Percentiles rank a stretch among this genome's conserved stretches.
Conservation (phyloP, 2,329 filamentous ascomycete genomes). For the Dothiorella sarmentorum region DNA sequence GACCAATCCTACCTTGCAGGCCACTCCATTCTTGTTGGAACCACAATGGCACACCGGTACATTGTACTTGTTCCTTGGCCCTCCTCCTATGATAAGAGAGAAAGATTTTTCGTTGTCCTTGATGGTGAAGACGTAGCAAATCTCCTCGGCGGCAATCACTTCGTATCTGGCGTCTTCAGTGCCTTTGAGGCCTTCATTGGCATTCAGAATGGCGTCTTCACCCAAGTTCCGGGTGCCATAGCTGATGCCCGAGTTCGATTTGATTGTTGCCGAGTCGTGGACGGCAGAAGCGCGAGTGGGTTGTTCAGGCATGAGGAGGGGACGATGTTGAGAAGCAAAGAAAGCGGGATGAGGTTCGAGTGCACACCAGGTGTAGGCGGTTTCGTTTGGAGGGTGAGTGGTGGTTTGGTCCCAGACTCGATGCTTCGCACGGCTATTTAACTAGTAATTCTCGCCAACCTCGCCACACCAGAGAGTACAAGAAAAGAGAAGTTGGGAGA, state of each 20-base stretch:
- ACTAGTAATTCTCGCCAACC: neutral
- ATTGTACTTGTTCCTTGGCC: no score
- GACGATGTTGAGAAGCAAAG: neutral
- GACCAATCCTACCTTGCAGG: constrained; percentile 32
- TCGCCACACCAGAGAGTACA: neutral
- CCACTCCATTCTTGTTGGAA: constrained; percentile 25
- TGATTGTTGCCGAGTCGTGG: neutral
- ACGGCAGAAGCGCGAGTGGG: no score
- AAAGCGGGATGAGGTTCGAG: constrained; percentile 20
- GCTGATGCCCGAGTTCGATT: neutral
- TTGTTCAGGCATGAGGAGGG: neutral
- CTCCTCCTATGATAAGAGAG: no score
- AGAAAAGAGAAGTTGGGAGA: neutral
- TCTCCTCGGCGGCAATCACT: neutral
- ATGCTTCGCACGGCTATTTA: neutral
- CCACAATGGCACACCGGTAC: neutral
- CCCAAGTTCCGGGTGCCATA: no score
- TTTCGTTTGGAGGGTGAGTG: neutral
- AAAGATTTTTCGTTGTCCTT: no score
- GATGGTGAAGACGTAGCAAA: no score
- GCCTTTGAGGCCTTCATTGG: no score
- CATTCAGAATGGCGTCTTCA: no score
- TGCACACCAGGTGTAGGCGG: constrained; percentile 17
- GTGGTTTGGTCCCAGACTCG: neutral
- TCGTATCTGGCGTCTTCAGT: neutral